Evolutionary conservation across 148 eudicot species (phyloP), one percentile per base, ranked within the genome.

Genomic region (Spergularia marina): DNA sequence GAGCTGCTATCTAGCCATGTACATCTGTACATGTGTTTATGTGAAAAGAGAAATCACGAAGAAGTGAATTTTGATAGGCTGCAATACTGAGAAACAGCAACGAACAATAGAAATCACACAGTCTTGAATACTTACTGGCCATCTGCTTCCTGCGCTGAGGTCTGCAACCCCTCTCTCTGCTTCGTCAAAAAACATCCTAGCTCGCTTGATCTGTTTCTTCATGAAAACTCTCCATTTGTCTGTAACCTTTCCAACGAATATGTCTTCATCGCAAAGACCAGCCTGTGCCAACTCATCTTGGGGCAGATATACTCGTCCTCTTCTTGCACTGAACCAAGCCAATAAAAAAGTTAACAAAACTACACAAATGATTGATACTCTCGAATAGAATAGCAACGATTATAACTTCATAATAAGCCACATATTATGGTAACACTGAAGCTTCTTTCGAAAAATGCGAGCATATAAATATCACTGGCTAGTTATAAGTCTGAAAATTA

Each of bases 281-380:
- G 97, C 90, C 65, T 91, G 90, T n/a, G 94, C 91, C 77, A 96
- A 76, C 83, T 96, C 99, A 68, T 96, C 99, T 78, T 89, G 98
- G 53, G 99, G 99, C 34, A 96, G 81, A 79, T 96, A 96, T 65
- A 96, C 82, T 73, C 99, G 81, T 62, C 99, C 99, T 82, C 98
- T 88, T 76, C 94, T 83, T 17, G 99, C 88, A 87, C 99, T 96
- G 82, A 21, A 71, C 40, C 73, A 83, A 63, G 79, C 76, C 47
- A 65, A 65, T 56, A 9, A 56, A 14, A 52, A 55, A 77, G 78
- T 34, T 49, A 72, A 56, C 67, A 44, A 25, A 63, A n/a, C 3
- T 36, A 21, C 11, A 67, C 41, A n/a, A 15, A 72, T 30, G 34
- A 58, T 69, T 53, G 54, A 40, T 65, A 30, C 13, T 53, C 6